Conservation (phyloP, 345 rosid species). For the Arabidopsis thaliana region DNA sequence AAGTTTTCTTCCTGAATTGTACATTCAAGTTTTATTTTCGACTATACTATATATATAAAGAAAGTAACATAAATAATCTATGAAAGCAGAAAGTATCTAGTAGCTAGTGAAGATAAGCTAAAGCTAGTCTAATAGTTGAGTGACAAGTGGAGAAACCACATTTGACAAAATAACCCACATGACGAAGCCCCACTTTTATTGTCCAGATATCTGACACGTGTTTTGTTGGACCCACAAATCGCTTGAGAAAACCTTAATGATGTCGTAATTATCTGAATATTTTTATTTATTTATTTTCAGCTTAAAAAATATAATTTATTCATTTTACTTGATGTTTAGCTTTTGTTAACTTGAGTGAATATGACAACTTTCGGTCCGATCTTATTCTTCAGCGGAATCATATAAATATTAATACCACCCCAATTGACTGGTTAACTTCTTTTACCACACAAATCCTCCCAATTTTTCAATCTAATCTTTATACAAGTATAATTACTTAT, state of each 20-base stretch:
- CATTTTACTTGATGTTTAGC: background rate
- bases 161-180: conserved; percentile 26
- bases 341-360: conserved; percentile 18
- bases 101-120: conserved; percentile 32
- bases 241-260: conserved; percentile 11
- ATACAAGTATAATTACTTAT: no score
- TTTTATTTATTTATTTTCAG: background rate
- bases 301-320: no score
- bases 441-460: no score
- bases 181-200: conserved; percentile 24
- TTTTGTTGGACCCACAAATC: background rate
- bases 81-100: conserved; percentile 31
- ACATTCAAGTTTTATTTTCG: conserved; percentile 10
- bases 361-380: conserved; percentile 42
- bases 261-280: conserved; percentile 21
- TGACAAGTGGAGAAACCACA: conserved; percentile 36
- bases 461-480: no score
- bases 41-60: background rate
- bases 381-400: background rate
- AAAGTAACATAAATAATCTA: conserved; percentile 2
- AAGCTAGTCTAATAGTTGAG: conserved; percentile 11
- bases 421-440: background rate
- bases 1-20: background rate
- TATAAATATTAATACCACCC: background rate
- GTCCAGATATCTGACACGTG: conserved; percentile 32